Evolutionary conservation across 805 yeast species (phyloP), one percentile per base, ranked within the genome.

Genomic region (Wickerhamomyces alni): DNA sequence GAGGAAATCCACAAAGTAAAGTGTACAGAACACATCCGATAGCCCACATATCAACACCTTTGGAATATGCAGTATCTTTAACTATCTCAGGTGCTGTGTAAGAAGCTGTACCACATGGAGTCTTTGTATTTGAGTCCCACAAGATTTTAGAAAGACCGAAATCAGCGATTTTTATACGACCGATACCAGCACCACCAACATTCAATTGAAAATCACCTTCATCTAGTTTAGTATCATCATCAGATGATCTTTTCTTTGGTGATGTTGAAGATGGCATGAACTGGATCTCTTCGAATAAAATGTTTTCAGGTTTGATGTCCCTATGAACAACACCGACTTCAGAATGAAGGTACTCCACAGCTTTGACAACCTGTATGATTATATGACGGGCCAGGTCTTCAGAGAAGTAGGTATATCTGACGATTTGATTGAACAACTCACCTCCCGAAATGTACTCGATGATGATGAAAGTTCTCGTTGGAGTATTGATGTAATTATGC

Each of bases 31-130:
- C 96, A 65, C 99, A 93, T 0, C 99, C 99, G 39, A 93, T 69
- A 5, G 97, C 97, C 99, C 99, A 93, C 93, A 93, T 87, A 59
- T 93, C 99, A 28, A 93, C 99, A 47, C 88, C 83, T 66, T 86
- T 87, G 2, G 96, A 85, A 58, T 93, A 93, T 35, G 80, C 73
- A 65, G 89, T 95, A 61, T 93, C 98, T 48, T 83, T 80, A 30
- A 93, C 98, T 51, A 93, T 91, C 62, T 93, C 99, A 0, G 99
- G 99, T 0, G 99, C 99, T 2, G 98, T 91, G 57, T 93, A 93
- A 3, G 98, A 98, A 15, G 93, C 96, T 1, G 99, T 93, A 37
- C 99, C 99, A 65, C 99, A 93, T 0, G 99, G 99, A 1, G 99
- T 93, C 72, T 87, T 87, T 17, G 97, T 86, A 52, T 85, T 85